phyloP scores from a whole-genome alignment of 2,329 filamentous ascomycete species.

The Bimuria novae-zelandiae region DNA sequence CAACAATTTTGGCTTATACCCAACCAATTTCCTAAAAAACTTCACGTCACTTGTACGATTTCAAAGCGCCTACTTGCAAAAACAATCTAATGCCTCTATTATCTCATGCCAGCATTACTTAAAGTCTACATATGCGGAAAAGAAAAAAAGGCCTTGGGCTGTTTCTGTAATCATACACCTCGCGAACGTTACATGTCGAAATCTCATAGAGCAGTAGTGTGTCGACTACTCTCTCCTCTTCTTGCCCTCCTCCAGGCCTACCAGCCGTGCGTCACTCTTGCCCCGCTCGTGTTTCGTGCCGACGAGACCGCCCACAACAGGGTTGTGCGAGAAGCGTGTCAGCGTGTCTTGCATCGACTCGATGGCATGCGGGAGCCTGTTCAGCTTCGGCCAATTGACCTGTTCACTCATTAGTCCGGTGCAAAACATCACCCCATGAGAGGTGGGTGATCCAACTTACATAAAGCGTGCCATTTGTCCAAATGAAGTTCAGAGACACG shows the following conservation, averaged over 20 bases:
- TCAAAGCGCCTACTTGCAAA: not conserved
- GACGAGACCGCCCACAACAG: conserved; percentile 76
- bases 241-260: conserved; percentile 94
- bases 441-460: too few relatives aligned
- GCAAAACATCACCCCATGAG: too few relatives aligned
- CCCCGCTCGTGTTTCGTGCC: conserved; percentile 73
- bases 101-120: not conserved
- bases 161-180: not conserved
- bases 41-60: not conserved
- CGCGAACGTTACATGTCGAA: not conserved
- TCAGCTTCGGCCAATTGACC: conserved; percentile 99
- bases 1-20: not conserved
- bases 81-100: not conserved
- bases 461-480: conserved; percentile 86
- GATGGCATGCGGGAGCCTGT: conserved; percentile 80
- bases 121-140: not conserved
- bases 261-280: conserved; percentile 78
- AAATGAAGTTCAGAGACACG: conserved; percentile 78
- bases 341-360: conserved; percentile 91
- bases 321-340: conserved; percentile 78
- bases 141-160: too few relatives aligned
- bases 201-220: too few relatives aligned
- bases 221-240: conserved; percentile 81
- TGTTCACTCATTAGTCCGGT: conserved; percentile 46
- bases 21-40: too few relatives aligned